These are phyloP conservation scores for Penicillium sp. DNA, from an alignment of 2,329 filamentous ascomycete species.

Conservation along the genomic window DNA sequence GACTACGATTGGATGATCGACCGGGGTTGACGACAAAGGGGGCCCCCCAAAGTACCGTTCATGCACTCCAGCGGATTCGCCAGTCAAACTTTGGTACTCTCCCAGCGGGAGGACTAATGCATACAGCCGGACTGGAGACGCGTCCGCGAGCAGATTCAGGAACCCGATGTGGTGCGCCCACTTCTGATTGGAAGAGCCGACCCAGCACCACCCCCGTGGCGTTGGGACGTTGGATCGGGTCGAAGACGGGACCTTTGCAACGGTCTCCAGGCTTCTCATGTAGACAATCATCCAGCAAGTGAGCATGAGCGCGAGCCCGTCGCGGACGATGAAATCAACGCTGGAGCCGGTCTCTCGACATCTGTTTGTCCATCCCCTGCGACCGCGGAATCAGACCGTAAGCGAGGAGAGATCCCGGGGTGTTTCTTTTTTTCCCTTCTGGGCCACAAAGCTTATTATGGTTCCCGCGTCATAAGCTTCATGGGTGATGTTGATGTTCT, in stretches of 20 bases:
- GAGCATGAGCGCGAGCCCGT: no score
- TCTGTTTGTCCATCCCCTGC: no score
- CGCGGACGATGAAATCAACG: no score
- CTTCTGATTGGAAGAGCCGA: slow-evolving; percentile 8
- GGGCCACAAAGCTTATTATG: not conserved
- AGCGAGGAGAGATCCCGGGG: no score
- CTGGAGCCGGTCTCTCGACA: no score
- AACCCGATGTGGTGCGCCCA: slow-evolving; percentile 14
- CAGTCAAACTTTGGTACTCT: slow-evolving; percentile 6
- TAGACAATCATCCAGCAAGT: no score
- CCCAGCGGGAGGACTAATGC: slow-evolving; percentile 22
- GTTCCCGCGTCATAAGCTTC: not conserved
- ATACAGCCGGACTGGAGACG: slow-evolving; percentile 22
- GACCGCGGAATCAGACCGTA: no score
- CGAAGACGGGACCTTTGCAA: no score
- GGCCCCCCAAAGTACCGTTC: slow-evolving; percentile 15
- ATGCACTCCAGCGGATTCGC: slow-evolving; percentile 18
- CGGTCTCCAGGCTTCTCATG: no score
- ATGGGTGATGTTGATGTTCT: not conserved
- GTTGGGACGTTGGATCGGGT: slow-evolving; percentile 5
- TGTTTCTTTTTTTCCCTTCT: no score
- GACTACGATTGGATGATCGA: not conserved
- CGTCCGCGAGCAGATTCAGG: slow-evolving; percentile 6
- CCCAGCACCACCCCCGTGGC: slow-evolving; percentile 11
- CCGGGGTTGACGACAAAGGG: not conserved